Evolutionary conservation across 768 basidiomycete species (phyloP), one percentile per base, ranked within the genome.

Genomic region (Phlebiopsis flavidoalba): DNA sequence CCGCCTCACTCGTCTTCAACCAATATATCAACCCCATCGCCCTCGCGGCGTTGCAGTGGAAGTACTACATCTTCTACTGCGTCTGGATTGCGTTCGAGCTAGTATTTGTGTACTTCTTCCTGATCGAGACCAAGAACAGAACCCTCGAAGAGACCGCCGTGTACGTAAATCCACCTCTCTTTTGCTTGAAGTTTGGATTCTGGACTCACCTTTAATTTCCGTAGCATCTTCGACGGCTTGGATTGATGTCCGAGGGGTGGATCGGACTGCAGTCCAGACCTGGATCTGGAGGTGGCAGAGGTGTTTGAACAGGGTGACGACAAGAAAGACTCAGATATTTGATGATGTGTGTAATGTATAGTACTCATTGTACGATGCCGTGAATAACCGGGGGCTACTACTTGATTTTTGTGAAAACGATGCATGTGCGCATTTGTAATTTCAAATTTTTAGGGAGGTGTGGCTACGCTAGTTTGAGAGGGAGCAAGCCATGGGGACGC

Each of bases 21-120:
- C 91, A 92, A 74, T 91, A 92, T 68, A 84, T 87, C 72, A 93
- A 93, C 77, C 92, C 91, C 33, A 82, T 93, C 70, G 90, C 89
- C 36, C 76, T 92, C 46, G 78, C 79, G 3, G 61, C 68, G 43
- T 76, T 91, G 51, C 75, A 70, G 58, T 92, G 91, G 91, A 89
- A 85, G 69, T 91, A 91, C 78, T 90, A 90, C 70, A 77, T 90
- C 67, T 82, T 90, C 57, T 90, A 91, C 73, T 80, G 83, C 69
- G 78, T 75, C 70, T 91, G 87, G 86, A 78, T 91, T 65, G 77
- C 74, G 46, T 83, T 83, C 70, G 88, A 91, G 75, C 71, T 78
- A 56, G 76, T 82, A 52, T 91, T 83, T 76, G 69, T 83, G 67
- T 90, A 80, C 76, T 75, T 86, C 76, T 89, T 79, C 72, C 69